Percentiles rank a stretch among this genome's conserved stretches.
These are phyloP conservation scores for Pestalotiopsis sp. DNA, from an alignment of 2,329 filamentous ascomycete genomes.

Conservation along the genomic window DNA sequence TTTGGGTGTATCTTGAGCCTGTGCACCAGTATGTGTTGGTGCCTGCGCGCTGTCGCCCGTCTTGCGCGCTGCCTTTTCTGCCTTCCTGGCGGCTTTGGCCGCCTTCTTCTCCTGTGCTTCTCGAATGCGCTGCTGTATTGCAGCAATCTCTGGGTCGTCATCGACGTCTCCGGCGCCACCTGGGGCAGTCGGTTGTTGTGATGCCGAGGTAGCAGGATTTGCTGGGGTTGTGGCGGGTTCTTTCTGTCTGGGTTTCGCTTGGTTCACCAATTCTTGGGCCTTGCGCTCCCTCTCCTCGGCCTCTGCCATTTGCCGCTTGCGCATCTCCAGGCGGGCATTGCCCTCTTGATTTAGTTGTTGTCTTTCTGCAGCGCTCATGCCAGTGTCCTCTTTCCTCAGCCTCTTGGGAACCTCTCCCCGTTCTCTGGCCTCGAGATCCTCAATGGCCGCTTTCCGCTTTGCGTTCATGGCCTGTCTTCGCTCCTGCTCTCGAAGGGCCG, in stretches of 20 bases:
- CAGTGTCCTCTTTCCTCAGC: slow-evolving; percentile 18
- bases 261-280: slow-evolving; percentile 37
- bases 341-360: slow-evolving; percentile 36
- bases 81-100: slow-evolving; percentile 39
- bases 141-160: slow-evolving; percentile 44
- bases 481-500: slow-evolving; percentile 68
- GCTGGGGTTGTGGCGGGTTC: slow-evolving; percentile 27
- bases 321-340: slow-evolving; percentile 40
- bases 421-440: slow-evolving; percentile 83
- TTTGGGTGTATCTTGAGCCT: slow-evolving; percentile 19
- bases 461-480: slow-evolving; percentile 76
- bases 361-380: slow-evolving; percentile 28
- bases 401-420: slow-evolving; percentile 45
- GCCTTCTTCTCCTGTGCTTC: slow-evolving; percentile 36
- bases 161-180: slow-evolving; percentile 18
- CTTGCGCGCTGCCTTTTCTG: slow-evolving; percentile 13
- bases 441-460: slow-evolving; percentile 75
- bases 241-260: not conserved
- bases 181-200: slow-evolving; percentile 23
- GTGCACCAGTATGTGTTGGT: not conserved
- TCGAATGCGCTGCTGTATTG: slow-evolving; percentile 45
- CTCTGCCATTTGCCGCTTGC: slow-evolving; percentile 42
- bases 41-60: slow-evolving; percentile 8
- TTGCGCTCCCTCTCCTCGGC: slow-evolving; percentile 43
- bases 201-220: not conserved